Percentiles rank a stretch among this genome's conserved stretches.
phyloP scores from a whole-genome alignment of 441 rosid species.

The Eutrema salsugineum region DNA sequence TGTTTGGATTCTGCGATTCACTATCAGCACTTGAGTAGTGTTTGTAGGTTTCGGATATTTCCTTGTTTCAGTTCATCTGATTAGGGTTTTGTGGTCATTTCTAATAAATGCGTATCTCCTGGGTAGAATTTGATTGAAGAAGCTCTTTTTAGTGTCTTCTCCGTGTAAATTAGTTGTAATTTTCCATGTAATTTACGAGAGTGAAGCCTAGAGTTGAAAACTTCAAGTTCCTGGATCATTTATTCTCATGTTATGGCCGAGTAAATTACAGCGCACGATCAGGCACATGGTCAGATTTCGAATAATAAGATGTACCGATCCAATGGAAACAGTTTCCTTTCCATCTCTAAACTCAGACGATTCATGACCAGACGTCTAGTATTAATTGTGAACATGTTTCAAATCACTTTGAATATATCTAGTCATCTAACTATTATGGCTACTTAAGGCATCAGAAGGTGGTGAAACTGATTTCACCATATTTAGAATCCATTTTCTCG shows the following conservation, averaged over 20 bases:
- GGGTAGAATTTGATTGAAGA: slow-evolving; percentile 15
- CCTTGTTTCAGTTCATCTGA: not conserved
- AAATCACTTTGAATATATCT: not conserved
- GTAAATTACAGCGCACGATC: not conserved
- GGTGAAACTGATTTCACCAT: not conserved
- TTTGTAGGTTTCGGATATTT: slow-evolving; percentile 3
- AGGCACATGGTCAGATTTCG: not conserved
- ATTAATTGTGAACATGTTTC: not conserved
- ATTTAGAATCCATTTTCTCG: not conserved
- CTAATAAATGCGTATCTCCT: not conserved
- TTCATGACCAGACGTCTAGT: not conserved
- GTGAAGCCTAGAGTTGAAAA: slow-evolving; percentile 10
- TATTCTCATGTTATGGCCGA: not conserved
- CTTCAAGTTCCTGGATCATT: slow-evolving; percentile 6
- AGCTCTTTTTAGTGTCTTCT: not conserved
- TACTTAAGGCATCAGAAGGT: not conserved
- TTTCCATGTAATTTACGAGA: not conserved
- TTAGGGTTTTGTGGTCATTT: slow-evolving; percentile 32
- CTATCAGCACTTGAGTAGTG: not conserved
- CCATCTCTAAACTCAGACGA: not conserved
- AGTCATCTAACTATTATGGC: not conserved
- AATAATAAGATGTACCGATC: not conserved
- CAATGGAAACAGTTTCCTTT: not conserved
- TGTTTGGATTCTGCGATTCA: not conserved
- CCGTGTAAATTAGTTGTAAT: not conserved